Base-by-base conservation (phyloP, 2,329 filamentous ascomycete genomes). In the Arthrobotrys entomopaga region DNA sequence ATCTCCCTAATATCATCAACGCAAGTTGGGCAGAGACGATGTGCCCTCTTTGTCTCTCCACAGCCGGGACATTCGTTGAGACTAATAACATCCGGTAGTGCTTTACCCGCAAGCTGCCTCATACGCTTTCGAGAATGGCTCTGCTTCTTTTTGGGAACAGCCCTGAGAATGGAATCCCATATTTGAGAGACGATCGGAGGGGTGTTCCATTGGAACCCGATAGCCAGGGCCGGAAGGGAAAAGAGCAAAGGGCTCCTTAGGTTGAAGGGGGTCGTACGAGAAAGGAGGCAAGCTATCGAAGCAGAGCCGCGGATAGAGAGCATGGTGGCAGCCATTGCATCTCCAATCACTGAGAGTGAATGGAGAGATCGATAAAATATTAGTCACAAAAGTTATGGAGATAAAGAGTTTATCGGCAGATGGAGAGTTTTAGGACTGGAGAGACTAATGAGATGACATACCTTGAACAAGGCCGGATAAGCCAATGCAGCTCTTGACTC, bases 101-200 rank as follows among this genome's bases (percentile, higher is more conserved):
- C 94, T 84, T 99, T 99, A 80, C 95, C 95, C 22, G 93, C 94
- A 89, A 98, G 91, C 81, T 96, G 93, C 79, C 96, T 88, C 80
- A 93, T 90, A 78, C 95, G 87, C 86, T 93, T 97, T 85, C 95
- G 97, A 85, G 92, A 92, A 82, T 99, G 92, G 48, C 94, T 97
- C 38, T 93, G 96, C 87, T 98, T 99, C 85, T 97, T 98, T 87
- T 99, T 99, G 3, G 95, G 95, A 15, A 98, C 95, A 0, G 95
- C 95, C 77, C 89, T 89, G 78, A 99, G 85, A 52, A 99, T 87
- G 4, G 91, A 93, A 78, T 97, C 94, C 70, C 70, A 74, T 29
- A 74, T 20, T 19, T 74, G 42, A 13, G 63, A 67, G 42, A 97
- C 83, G n/a, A 93, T 80, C 3, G 86, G 86, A 4, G 91, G 89